Conservation (phyloP, 805 yeast species). For the Wickerhamomyces silvicola region DNA sequence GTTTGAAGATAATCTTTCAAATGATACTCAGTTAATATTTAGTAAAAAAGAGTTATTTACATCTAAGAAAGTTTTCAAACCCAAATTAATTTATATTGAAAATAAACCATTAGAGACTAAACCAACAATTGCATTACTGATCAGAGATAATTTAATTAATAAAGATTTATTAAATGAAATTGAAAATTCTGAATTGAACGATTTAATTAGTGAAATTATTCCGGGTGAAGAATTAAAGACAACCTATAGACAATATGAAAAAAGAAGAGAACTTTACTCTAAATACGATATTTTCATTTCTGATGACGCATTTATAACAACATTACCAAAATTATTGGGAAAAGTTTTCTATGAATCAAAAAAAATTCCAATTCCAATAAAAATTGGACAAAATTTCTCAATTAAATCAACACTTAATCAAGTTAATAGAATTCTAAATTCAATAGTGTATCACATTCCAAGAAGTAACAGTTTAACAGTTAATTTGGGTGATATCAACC, state of each 20-base stretch:
- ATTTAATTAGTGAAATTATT: conserved; percentile 42
- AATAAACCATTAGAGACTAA: conserved; percentile 36
- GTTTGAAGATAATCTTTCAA: conserved; percentile 46
- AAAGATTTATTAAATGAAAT: conserved; percentile 21
- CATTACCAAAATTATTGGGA: conserved; percentile 80
- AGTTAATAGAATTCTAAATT: conserved; percentile 48
- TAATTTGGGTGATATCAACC: conserved; percentile 52
- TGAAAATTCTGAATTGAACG: conserved; percentile 22
- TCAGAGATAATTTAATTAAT: conserved; percentile 54
- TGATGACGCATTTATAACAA: conserved; percentile 75
- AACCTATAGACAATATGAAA: conserved; percentile 82
- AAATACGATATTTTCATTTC: conserved; percentile 74
- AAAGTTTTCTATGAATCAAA: conserved; percentile 61
- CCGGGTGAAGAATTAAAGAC: conserved; percentile 74
- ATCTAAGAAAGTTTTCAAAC: conserved; percentile 40
- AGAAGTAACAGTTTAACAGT: conserved; percentile 64
- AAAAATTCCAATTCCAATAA: conserved; percentile 66
- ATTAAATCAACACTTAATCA: conserved; percentile 49
- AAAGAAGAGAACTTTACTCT: conserved; percentile 65
- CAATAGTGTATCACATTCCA: conserved; percentile 62
- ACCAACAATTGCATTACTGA: conserved; percentile 52
- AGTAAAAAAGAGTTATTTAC: conserved; percentile 61
- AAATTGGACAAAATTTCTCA: conserved; percentile 37
- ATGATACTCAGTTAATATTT: conserved; percentile 50
- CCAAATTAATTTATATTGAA: conserved; percentile 30